Evolutionary conservation across 164 flowering plant genomes (phyloP), one percentile per base, ranked within the genome.

Genomic region (Platanus orientalis): DNA sequence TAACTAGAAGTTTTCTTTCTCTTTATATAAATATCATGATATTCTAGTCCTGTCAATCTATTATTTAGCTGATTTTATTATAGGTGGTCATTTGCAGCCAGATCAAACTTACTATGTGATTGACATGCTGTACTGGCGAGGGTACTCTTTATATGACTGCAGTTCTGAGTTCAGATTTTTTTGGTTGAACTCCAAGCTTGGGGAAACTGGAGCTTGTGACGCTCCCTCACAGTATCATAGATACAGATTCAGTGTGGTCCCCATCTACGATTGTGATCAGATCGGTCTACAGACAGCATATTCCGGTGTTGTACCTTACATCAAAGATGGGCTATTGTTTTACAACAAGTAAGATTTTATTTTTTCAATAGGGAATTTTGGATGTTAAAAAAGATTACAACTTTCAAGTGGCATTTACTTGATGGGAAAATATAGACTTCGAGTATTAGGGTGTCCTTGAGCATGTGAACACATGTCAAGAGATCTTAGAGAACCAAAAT

Each of bases 111-210:
- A 94, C 72, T 94, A 89, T 62, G 99, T 91, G 57, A 88, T 88
- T 58, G 99, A 94, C 69, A 81, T 91, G 96, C 73, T 94, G 39
- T 91, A 96, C 74, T 94, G 99, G 99, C 79, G 86, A 28, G 96
- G 96, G 6, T 84, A 89, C 73, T 81, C 97, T 45, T 72, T 88
- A 6, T 83, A 86, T 74, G 97, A 94, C 49, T 94, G 99, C 83
- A 77, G 84, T 39, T 87, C 96, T 1, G 99, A 91, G 79, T 94
- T 91, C 80, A 80, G 97, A 71, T 86, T 89, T 63, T 95, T 92
- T 76, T 95, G 97, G 99, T 69, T 88, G 78, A 89, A 82, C 74
- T 89, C 93, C 51, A 95, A 92, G 85, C 92, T 95, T 66, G 78
- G 75, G 17, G 97, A 91, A 77, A 78, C 81, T 29, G 94, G 92